Base-by-base conservation (phyloP, 2,329 filamentous ascomycete species). In the Neospermospora avenae region DNA sequence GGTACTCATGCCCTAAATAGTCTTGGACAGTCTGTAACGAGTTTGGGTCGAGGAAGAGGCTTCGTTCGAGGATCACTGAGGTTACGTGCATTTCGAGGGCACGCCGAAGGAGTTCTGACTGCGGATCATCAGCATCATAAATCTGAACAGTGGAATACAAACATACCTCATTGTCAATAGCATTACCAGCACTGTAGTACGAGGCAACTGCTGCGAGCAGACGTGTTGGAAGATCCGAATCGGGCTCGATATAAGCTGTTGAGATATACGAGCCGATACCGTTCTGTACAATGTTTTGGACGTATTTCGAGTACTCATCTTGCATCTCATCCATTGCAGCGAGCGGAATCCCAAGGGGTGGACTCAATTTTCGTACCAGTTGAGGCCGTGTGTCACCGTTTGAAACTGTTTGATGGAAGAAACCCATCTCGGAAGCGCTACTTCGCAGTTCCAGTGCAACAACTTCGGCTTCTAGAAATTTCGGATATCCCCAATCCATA, bases 61-160 rank as follows among this genome's bases (percentile, higher is more conserved):
- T 72, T 61, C 67, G 61, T 57, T 70, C 69, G 28, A 72, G 65
- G 16, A 72, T 70, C 7, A 66, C 62, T 13, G 60, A 59, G 7
- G 65, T 69, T 20, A 71, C 65, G 51, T 72, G 70, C 42, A 71
- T 68, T 57, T 71, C 70, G 24, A 72, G 22, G 18, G 68, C 70
- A 52, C 64, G 61, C 11, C 69, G 67, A 24, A 72, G 65, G 37
- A 71, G 52, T 31, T 67, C 65, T 25, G 63, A 69, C 69, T 72
- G 31, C 11, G 25, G 46, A 22, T 34, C 44, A 53, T 67, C 41
- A 67, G 65, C 53, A 46, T 55, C 13, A 10, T 1, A 44, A 8
- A 37, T 35, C 22, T 18, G n/a, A 51, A 45, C 31, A 24, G 46
- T n/a, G n/a, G 34, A 55, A 54, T 2, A 25, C 25, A 18, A 8